phyloP scores from a whole-genome alignment of 257 asterid species.

The Petunia axillaris region DNA sequence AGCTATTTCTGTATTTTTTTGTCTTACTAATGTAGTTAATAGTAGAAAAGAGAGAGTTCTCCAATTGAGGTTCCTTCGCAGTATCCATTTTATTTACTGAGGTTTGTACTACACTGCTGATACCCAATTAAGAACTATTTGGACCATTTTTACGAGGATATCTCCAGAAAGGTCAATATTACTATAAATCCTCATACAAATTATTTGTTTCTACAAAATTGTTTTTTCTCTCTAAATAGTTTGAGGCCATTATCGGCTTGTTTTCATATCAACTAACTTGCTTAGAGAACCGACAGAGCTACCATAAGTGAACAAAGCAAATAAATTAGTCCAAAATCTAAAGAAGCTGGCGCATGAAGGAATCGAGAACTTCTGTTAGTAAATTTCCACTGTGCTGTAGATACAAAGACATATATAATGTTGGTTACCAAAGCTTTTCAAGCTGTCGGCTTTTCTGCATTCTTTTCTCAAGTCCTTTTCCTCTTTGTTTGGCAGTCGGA shows the following conservation, averaged over 20 bases:
- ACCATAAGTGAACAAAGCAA: not conserved
- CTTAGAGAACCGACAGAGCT: not conserved
- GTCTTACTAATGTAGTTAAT: not conserved
- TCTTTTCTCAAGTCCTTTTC: not conserved
- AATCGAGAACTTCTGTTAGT: too few relatives aligned
- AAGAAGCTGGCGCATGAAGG: not conserved
- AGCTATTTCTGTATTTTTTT: not conserved
- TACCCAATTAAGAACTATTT: not conserved
- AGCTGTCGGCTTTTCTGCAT: not conserved
- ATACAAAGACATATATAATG: not conserved
- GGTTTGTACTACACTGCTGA: too few relatives aligned
- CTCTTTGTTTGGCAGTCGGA: conserved; percentile 54
- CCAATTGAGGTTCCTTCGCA: not conserved
- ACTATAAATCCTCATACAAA: too few relatives aligned
- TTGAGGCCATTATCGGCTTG: not conserved
- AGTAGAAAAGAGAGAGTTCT: not conserved
- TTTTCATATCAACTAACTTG: not conserved
- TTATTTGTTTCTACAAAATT: too few relatives aligned
- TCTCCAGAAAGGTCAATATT: too few relatives aligned
- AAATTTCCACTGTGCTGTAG: not conserved
- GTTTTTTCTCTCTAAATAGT: not conserved
- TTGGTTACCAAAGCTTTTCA: not conserved
- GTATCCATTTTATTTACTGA: not conserved
- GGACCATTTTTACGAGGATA: too few relatives aligned
- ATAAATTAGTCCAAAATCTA: not conserved